Evolutionary conservation across 2,329 filamentous ascomycete species (phyloP).

Genomic region (Penicillium sp.): DNA sequence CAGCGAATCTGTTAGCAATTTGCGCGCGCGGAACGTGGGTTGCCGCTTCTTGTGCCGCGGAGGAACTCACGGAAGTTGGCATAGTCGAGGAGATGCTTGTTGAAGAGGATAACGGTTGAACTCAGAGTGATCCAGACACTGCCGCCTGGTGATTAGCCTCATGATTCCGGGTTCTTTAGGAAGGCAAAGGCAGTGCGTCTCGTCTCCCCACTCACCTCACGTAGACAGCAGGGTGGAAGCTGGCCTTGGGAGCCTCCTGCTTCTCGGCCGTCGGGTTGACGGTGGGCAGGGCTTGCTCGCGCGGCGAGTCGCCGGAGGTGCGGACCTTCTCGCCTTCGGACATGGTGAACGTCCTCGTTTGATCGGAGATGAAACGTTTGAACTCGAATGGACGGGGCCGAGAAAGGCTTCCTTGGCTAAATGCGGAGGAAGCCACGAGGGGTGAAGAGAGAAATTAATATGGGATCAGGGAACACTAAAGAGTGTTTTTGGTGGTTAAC

Average conservation of each 20-base stretch:
- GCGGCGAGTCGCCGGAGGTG: constrained; percentile 71
- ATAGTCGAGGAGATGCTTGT: constrained; percentile 94
- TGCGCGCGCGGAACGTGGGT: constrained; percentile 27
- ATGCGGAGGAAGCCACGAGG: constrained; percentile 50
- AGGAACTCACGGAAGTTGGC: constrained; percentile 56
- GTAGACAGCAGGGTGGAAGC: constrained; percentile 83
- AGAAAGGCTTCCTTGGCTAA: constrained; percentile 46
- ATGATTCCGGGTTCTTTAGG: background rate
- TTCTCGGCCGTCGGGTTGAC: constrained; percentile 78
- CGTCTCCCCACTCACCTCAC: constrained; percentile 61
- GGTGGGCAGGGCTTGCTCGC: constrained; percentile 69
- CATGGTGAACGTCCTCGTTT: constrained; percentile 56
- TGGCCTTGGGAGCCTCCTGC: constrained; percentile 64
- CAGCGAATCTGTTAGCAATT: constrained; percentile 7
- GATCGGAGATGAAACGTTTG: constrained; percentile 50
- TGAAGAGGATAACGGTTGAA: constrained; percentile 94
- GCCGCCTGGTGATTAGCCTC: constrained; percentile 11
- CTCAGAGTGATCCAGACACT: constrained; percentile 92
- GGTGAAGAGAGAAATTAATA: constrained; percentile 25
- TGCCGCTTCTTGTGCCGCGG: too few species aligned
- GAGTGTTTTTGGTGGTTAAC: constrained; percentile 22
- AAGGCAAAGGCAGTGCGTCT: background rate
- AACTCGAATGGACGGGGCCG: constrained; percentile 55
- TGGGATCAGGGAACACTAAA: constrained; percentile 26
- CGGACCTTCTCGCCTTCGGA: constrained; percentile 79